Evolutionary conservation across 1,284 basidiomycete genomes (phyloP).

Genomic region (Ustilago shanxiensis): DNA sequence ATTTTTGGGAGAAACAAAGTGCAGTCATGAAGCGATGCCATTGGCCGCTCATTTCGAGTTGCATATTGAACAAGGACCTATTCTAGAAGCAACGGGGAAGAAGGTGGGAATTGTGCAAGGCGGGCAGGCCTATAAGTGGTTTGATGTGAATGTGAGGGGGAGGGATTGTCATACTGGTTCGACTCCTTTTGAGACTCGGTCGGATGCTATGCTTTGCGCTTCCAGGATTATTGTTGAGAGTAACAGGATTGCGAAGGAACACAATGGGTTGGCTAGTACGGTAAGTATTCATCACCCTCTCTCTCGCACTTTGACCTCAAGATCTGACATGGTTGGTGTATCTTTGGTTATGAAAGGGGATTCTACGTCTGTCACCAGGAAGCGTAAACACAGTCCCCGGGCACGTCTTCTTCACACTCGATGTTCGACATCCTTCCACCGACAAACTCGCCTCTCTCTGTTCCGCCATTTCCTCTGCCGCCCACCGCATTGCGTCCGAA

Average conservation of each 20-base stretch:
- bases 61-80: conserved; percentile 52
- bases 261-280: conserved; percentile 38
- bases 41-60: conserved; percentile 49
- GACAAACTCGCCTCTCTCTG: conserved; percentile 28
- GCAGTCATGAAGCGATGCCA: conserved; percentile 42
- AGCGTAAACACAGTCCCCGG: conserved; percentile 49
- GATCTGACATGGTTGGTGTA: too few relatives aligned
- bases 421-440: conserved; percentile 41
- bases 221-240: conserved; percentile 44
- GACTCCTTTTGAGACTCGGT: conserved; percentile 42
- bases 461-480: conserved; percentile 26
- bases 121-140: conserved; percentile 52
- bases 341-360: conserved; percentile 14
- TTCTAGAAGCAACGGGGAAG: conserved; percentile 39
- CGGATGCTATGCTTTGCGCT: conserved; percentile 49
- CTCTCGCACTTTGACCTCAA: not conserved
- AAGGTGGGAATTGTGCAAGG: conserved; percentile 42
- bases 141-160: conserved; percentile 40
- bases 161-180: conserved; percentile 47
- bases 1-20: conserved; percentile 30
- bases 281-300: conserved; percentile 10
- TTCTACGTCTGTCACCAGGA: conserved; percentile 41
- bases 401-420: conserved; percentile 46
- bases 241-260: conserved; percentile 43
- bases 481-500: conserved; percentile 17